Evolutionary conservation across 257 asterid species (phyloP).

Genomic region (Leptodermis oblonga): DNA sequence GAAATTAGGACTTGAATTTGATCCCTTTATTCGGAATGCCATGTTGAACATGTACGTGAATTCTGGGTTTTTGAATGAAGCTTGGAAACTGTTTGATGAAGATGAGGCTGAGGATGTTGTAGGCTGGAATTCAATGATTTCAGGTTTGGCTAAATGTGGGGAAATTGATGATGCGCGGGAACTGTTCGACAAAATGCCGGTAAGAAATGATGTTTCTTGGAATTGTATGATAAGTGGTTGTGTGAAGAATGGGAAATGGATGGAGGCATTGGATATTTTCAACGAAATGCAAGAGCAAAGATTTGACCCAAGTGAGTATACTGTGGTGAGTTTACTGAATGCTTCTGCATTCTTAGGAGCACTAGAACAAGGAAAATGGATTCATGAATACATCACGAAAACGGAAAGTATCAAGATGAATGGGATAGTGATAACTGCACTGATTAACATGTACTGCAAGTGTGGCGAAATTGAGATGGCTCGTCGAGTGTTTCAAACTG

Average conservation of each 20-base stretch:
- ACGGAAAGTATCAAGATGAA: conserved; percentile 35
- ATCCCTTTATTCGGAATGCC: conserved; percentile 53
- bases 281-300: conserved; percentile 37
- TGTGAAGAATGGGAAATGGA: conserved; percentile 65
- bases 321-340: conserved; percentile 58
- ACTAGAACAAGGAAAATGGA: conserved; percentile 65
- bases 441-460: conserved; percentile 68
- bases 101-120: conserved; percentile 40
- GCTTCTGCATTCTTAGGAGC: conserved; percentile 66
- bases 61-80: conserved; percentile 51
- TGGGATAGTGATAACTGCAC: conserved; percentile 45
- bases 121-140: conserved; percentile 72
- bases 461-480: conserved; percentile 50
- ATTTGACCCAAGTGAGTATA: conserved; percentile 43
- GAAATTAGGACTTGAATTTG: conserved; percentile 51
- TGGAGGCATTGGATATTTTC: conserved; percentile 52
- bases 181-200: conserved; percentile 44
- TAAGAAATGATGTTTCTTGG: conserved; percentile 62
- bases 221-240: conserved; percentile 63
- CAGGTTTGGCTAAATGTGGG: conserved; percentile 60
- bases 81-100: conserved; percentile 51
- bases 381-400: conserved; percentile 43
- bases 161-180: conserved; percentile 52
- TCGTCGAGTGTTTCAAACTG: conserved; percentile 24
- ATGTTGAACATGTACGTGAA: conserved; percentile 57